Evolutionary conservation across 73 alveolate species (phyloP).

Genomic region (Effrenium voratum): DNA sequence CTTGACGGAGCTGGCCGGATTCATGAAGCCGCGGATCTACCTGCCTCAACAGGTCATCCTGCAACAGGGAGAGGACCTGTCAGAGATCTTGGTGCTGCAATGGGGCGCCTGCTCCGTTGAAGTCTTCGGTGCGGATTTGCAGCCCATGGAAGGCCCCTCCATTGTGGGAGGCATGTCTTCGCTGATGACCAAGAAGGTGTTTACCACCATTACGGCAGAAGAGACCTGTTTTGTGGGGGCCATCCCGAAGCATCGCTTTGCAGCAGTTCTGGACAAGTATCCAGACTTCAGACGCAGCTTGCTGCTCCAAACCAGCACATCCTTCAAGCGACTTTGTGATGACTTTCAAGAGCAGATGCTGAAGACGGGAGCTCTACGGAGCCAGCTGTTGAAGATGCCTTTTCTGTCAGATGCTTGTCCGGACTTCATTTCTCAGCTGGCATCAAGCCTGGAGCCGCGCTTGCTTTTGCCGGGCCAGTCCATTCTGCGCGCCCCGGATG

Average conservation of each 20-base stretch:
- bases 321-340: slow-evolving; percentile 45
- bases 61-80: slow-evolving; percentile 41
- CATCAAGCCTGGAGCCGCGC: slow-evolving; percentile 6
- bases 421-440: slow-evolving; percentile 7
- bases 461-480: slow-evolving; percentile 30
- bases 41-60: slow-evolving; percentile 37
- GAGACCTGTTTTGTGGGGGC: slow-evolving; percentile 51
- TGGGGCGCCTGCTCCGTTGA: slow-evolving; percentile 45
- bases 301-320: slow-evolving; percentile 40
- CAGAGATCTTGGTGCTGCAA: slow-evolving; percentile 33
- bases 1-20: neutral
- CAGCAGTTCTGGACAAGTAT: slow-evolving; percentile 37
- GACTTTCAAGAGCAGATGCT: slow-evolving; percentile 38
- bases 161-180: slow-evolving; percentile 50
- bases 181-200: slow-evolving; percentile 39
- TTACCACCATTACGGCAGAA: slow-evolving; percentile 41
- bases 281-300: slow-evolving; percentile 29
- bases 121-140: slow-evolving; percentile 41
- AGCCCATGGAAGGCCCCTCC: slow-evolving; percentile 43
- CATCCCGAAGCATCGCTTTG: slow-evolving; percentile 22
- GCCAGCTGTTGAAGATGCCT: neutral
- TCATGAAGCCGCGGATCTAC: slow-evolving; percentile 29
- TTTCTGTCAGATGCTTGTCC: neutral
- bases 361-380: neutral
- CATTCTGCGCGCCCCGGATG: neutral